Evolutionary conservation across 2,329 filamentous ascomycete species (phyloP), one percentile per base, ranked within the genome.

Genomic region (Aspergillus sp.): DNA sequence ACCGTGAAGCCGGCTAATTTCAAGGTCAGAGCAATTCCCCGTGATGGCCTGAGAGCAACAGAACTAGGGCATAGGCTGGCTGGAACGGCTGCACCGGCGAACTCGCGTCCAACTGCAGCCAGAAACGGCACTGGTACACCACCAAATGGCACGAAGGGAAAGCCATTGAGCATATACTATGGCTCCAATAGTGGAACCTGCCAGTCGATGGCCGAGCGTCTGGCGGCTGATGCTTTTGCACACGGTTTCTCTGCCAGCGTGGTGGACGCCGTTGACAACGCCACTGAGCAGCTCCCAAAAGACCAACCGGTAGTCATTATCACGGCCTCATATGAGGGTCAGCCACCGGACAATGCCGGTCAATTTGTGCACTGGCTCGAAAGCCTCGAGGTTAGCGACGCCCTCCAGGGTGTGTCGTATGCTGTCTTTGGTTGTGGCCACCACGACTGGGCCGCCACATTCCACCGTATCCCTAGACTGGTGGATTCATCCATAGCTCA

Each of bases 1-100:
- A 76, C 74, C 11, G 33, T 37, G 2, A 37, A 37, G 14, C 33
- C 33, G 33, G 33, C 33, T 5, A 37, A 37, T 14, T 37, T 37
- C 33, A 4, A 37, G 6, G 33, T 37, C 5, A 15, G 33, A 1
- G 33, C 33, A 37, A 15, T 14, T 15, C 33, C 33, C 3, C 33
- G 33, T 6, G 33, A 37, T 15, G 33, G 33, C 3, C 33, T 37
- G 33, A 8, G 6, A 37, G 33, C 33, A 15, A 37, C 33, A 37
- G 33, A 37, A 9, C 11, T 37, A 5, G 33, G 33, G 33, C 33
- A 37, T 15, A 15, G 33, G 12, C 33, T 37, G 4, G 33, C 33
- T 37, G 33, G 33, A 5, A 37, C 33, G 1, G 2, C 33, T 5
- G 33, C 33, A 15, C 31, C 31, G 31, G 33, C 11, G 12, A 37